Conservation (phyloP, 139 green algal genomes). For the Chlamydomonas schloesseri region DNA sequence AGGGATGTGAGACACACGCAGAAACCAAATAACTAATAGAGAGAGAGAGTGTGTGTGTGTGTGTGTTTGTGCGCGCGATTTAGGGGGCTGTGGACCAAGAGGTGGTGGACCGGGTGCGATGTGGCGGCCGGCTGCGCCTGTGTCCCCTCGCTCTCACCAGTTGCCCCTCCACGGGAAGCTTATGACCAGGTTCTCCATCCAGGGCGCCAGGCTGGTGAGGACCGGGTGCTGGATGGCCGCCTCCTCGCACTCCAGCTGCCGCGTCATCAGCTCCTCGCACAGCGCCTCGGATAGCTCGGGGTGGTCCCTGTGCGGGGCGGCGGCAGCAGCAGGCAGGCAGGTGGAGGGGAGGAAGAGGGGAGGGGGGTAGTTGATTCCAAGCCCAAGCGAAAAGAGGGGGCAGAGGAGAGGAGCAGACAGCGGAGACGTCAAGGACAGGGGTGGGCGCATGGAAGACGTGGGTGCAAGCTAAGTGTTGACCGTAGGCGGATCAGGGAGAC, state of each 20-base stretch:
- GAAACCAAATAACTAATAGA: no score
- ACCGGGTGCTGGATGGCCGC: conserved; percentile 60
- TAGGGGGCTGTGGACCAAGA: no score
- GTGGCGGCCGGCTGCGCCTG: no score
- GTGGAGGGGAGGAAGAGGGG: not conserved
- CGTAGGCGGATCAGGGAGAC: no score
- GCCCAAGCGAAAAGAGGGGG: not conserved
- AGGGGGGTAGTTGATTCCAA: not conserved
- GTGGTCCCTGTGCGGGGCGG: conserved; percentile 71
- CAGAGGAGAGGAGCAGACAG: not conserved
- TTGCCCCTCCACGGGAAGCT: conserved; percentile 76
- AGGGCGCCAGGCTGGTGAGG: conserved; percentile 88
- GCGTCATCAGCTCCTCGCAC: conserved; percentile 84
- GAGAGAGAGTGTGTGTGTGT: no score
- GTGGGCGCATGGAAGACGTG: no score
- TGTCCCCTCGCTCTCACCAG: conserved; percentile 47
- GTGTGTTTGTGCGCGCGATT: no score
- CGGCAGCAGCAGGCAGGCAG: no score
- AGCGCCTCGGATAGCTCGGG: conserved; percentile 83
- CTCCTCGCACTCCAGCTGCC: conserved; percentile 61
- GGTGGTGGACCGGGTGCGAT: no score
- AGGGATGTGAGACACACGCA: no score
- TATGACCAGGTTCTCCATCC: conserved; percentile 91
- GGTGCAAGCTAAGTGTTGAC: no score
- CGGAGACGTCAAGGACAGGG: no score